phyloP scores from a whole-genome alignment of 352 stramenopile genomes.

The Pythium periplocum region DNA sequence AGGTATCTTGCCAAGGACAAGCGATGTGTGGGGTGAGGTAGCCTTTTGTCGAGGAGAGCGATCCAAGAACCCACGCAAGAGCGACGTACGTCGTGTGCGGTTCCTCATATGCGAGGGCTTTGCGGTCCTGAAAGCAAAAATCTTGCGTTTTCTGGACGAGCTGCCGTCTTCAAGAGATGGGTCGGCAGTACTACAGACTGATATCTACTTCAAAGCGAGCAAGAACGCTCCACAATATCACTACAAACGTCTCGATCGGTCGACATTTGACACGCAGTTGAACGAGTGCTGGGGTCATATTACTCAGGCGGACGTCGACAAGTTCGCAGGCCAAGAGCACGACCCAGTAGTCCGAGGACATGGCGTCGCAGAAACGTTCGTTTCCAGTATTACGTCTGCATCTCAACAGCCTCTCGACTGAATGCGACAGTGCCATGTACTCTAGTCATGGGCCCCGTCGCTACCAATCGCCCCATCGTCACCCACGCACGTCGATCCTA shows the following conservation, averaged over 20 bases:
- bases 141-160: conserved; percentile 2
- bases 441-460: conserved; percentile 2
- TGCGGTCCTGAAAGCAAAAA: conserved; percentile 2
- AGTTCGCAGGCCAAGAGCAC: background rate
- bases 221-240: conserved; percentile 2
- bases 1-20: no score
- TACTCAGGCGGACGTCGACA: conserved; percentile 3
- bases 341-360: background rate
- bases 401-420: background rate
- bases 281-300: conserved; percentile 1
- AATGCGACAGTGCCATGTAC: background rate
- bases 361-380: background rate
- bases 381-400: conserved; percentile 6
- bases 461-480: conserved; percentile 5
- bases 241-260: background rate
- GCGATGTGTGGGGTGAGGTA: no score
- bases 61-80: conserved; percentile 2
- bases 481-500: conserved; percentile 1
- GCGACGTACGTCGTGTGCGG: background rate
- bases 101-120: conserved; percentile 1
- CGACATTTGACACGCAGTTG: conserved; percentile 1
- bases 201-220: conserved; percentile 6
- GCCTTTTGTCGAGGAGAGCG: conserved; percentile 1
- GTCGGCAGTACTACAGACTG: background rate
- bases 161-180: background rate